Evolutionary conservation across 163 green algal species (phyloP).

Genomic region (Scenedesmus sp.): DNA sequence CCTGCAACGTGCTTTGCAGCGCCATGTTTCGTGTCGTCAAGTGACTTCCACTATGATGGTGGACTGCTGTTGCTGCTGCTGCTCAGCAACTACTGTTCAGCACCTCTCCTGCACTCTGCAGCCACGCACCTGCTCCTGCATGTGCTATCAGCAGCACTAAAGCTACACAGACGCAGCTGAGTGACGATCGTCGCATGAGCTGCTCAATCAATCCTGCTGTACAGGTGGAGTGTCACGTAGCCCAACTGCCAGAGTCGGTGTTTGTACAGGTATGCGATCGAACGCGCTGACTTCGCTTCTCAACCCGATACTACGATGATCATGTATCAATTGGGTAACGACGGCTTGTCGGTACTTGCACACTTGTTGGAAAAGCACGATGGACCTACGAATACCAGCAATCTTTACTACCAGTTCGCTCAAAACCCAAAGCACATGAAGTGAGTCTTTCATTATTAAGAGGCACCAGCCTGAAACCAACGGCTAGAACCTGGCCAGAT

Average conservation of each 20-base stretch:
- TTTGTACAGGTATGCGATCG: neutral
- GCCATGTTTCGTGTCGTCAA: neutral
- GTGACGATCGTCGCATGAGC: neutral
- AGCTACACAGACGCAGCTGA: neutral
- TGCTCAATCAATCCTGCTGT: neutral
- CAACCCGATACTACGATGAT: neutral
- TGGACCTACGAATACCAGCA: neutral
- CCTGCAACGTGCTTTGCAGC: neutral
- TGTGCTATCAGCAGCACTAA: neutral
- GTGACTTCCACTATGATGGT: neutral
- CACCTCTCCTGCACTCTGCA: neutral
- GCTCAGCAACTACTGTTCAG: neutral
- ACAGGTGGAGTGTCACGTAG: neutral
- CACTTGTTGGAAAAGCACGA: neutral
- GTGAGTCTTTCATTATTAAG: neutral
- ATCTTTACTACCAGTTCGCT: too few species aligned
- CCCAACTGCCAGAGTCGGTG: neutral
- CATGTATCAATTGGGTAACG: neutral
- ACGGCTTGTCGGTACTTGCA: neutral
- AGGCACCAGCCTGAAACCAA: neutral
- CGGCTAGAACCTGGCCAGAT: neutral
- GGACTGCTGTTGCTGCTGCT: neutral
- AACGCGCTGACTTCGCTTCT: too few species aligned
- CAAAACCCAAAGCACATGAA: neutral
- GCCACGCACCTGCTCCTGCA: neutral